Evolutionary conservation across 202 grass and related monocot genomes (phyloP), one percentile per base, ranked within the genome.

Genomic region (Eragrostis tef): DNA sequence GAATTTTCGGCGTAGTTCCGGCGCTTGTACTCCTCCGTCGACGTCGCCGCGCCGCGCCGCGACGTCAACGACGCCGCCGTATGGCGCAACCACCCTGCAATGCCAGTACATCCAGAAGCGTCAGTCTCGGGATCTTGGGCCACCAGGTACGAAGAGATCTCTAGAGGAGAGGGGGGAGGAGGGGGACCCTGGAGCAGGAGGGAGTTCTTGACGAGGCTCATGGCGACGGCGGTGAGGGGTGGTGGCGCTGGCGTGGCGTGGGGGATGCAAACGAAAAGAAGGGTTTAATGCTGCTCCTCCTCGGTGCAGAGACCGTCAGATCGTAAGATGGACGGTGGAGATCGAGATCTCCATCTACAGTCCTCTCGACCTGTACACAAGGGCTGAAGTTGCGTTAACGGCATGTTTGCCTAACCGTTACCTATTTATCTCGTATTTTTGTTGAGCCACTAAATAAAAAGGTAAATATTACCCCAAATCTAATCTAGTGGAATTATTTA

Each of bases 1-100:
- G 85, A 17, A 41, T 99, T 99, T 45, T 84, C 88, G 44, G 96
- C 96, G 74, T 99, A 95, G 80, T 99, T 99, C 36, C 96, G 89
- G 80, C 88, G 93, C 62, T 63, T 76, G 87, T 91, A 91, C 66
- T 98, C 90, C 19, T 88, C 90, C 84, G 89, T 84, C 22, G 79
- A n/a, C 31, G 83, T 89, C 83, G 88, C 83, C 42, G 77, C 59
- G 11, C 79, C 73, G 22, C 83, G 83, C 31, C 88, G 79, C 61
- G 57, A 73, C 6, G 46, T 24, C 9, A 72, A 6, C 21, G 58
- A n/a, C 63, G 70, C 75, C 82, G 78, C 79, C 25, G 59, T 73
- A 0, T 45, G 60, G 79, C 67, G 73, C 88, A 86, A 29, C 60
- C 74, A 52, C 22, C 83, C 88, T 89, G 83, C 83, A 34, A 25